Conservation (phyloP, 371 early-diverging fungal genomes). For the Dichotomocladium elegans region DNA sequence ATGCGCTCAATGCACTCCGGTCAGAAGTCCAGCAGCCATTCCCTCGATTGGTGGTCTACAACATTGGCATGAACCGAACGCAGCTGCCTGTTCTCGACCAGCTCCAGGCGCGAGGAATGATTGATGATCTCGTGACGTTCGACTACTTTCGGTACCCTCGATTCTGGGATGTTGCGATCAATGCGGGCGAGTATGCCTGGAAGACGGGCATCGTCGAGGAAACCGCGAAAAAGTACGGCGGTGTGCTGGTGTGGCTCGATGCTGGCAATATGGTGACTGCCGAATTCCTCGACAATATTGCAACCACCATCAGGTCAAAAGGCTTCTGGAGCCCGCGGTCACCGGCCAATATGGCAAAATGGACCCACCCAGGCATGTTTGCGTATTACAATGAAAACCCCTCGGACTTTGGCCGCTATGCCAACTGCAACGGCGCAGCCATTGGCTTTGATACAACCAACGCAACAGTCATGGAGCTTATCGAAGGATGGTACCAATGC, state of each 20-base stretch:
- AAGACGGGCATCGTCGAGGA: constrained; percentile 62
- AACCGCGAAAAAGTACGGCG: constrained; percentile 44
- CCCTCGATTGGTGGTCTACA: constrained; percentile 43
- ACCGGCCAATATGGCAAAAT: constrained; percentile 40
- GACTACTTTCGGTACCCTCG: constrained; percentile 51
- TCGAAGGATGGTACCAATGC: constrained; percentile 56
- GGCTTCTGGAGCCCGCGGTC: constrained; percentile 62
- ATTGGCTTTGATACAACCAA: constrained; percentile 55
- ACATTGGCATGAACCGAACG: constrained; percentile 47
- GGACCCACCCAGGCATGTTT: constrained; percentile 57
- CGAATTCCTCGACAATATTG: constrained; percentile 46
- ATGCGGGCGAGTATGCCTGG: constrained; percentile 65
- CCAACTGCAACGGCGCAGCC: constrained; percentile 62
- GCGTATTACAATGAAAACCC: constrained; percentile 40
- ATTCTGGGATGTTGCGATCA: constrained; percentile 59
- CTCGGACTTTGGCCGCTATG: constrained; percentile 34
- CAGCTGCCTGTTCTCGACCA: constrained; percentile 44
- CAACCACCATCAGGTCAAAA: constrained; percentile 28
- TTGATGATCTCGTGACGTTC: constrained; percentile 48
- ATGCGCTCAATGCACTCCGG: constrained; percentile 41
- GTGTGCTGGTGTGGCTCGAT: constrained; percentile 57
- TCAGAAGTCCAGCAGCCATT: constrained; percentile 25
- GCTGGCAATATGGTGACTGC: constrained; percentile 53
- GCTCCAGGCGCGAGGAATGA: constrained; percentile 26
- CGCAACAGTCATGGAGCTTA: constrained; percentile 38